Conservation (phyloP, 192 early-diverging fungal species). For the Funneliformis geosporum region DNA sequence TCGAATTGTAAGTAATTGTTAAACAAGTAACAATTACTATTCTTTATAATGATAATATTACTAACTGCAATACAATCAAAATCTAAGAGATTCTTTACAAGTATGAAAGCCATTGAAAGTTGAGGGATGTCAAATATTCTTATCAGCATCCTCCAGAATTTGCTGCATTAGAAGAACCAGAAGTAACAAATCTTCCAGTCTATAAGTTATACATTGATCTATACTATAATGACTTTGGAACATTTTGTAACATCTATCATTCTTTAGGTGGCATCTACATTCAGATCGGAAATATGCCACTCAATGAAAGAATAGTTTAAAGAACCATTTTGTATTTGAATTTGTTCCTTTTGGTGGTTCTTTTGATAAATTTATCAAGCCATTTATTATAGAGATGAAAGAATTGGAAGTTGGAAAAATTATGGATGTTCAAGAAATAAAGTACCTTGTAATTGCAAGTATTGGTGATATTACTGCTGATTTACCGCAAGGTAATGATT, state of each 20-base stretch:
- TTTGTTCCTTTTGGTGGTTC: background rate
- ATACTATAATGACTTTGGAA: too few relatives aligned
- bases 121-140: background rate
- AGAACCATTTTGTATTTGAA: background rate
- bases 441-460: background rate
- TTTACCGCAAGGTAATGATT: conserved; percentile 11
- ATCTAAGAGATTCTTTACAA: too few relatives aligned
- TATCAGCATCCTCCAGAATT: conserved; percentile 1
- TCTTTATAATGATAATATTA: background rate
- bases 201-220: background rate
- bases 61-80: background rate
- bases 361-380: background rate
- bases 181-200: background rate
- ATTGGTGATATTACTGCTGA: background rate
- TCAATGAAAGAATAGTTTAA: background rate
- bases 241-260: background rate
- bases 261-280: background rate
- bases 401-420: background rate
- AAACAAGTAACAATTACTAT: background rate
- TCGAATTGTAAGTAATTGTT: background rate
- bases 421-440: background rate
- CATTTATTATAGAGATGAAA: background rate
- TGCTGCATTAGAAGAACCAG: background rate
- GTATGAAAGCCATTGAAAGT: background rate
- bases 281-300: too few relatives aligned